Percentiles rank a stretch among this genome's conserved stretches.
Evolutionary conservation across 768 basidiomycete genomes (phyloP).

Genomic region (Mycena rosella): DNA sequence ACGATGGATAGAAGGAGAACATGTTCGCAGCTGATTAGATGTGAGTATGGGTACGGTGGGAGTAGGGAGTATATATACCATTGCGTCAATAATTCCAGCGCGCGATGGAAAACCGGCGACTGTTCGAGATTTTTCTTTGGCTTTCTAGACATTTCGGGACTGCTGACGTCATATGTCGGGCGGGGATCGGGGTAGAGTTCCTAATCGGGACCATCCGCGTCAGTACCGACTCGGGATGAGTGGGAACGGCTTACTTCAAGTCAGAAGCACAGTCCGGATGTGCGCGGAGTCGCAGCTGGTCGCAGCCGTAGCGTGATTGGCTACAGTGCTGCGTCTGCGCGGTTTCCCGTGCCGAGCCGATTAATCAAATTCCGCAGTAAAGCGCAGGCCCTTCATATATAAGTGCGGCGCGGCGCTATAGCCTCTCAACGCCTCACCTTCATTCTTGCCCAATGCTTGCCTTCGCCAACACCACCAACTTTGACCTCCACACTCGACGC

Average conservation of each 20-base stretch:
- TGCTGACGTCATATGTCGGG: conserved; percentile 18
- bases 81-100: conserved; percentile 22
- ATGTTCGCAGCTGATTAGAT: conserved; percentile 27
- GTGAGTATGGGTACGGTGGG: not conserved
- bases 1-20: conserved; percentile 28
- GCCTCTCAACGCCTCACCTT: conserved; percentile 14
- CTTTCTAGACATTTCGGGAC: not conserved
- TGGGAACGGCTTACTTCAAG: not conserved
- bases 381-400: conserved; percentile 28
- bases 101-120: conserved; percentile 4
- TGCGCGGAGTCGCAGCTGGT: conserved; percentile 3
- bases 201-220: conserved; percentile 11
- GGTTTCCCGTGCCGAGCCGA: conserved; percentile 20
- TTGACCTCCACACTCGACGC: conserved; percentile 27
- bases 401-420: conserved; percentile 13
- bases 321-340: conserved; percentile 6
- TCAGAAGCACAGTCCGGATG: conserved; percentile 31
- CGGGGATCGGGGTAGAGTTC: not conserved
- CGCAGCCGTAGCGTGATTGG: not conserved
- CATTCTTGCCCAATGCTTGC: conserved; percentile 15
- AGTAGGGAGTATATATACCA: conserved; percentile 33
- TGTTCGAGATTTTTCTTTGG: conserved; percentile 8
- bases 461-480: conserved; percentile 32
- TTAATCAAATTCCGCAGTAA: conserved; percentile 28
- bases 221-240: conserved; percentile 6